Evolutionary conservation across 2,329 filamentous ascomycete species (phyloP).

Genomic region (Iodosphaeria phyllophila): DNA sequence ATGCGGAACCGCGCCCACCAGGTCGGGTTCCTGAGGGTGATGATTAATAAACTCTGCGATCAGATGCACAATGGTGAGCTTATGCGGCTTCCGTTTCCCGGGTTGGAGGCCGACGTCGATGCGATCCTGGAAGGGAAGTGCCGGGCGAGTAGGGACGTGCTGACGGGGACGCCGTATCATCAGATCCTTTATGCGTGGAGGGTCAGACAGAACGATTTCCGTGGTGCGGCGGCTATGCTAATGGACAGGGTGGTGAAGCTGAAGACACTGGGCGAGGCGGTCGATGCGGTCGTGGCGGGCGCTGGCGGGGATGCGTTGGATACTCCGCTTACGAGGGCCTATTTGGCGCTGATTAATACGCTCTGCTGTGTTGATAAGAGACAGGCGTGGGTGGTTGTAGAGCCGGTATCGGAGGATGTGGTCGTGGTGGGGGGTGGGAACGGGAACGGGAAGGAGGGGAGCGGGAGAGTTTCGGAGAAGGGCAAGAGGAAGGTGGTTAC

Average conservation of each 20-base stretch:
- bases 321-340: conserved; percentile 52
- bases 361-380: conserved; percentile 66
- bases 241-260: conserved; percentile 46
- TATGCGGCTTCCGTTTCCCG: conserved; percentile 59
- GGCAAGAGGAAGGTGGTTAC: conserved; percentile 62
- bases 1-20: conserved; percentile 57
- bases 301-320: conserved; percentile 35
- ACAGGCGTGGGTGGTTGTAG: conserved; percentile 61
- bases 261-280: conserved; percentile 36
- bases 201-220: conserved; percentile 67
- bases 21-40: conserved; percentile 48
- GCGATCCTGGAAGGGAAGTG: conserved; percentile 56
- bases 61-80: conserved; percentile 47
- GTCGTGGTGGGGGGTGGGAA: too few species aligned
- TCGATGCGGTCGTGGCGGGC: too few species aligned
- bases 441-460: too few species aligned
- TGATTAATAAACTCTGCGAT: conserved; percentile 53
- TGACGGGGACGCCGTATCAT: conserved; percentile 53
- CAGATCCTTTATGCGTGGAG: conserved; percentile 86
- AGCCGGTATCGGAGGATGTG: conserved; percentile 13
- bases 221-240: conserved; percentile 50
- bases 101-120: conserved; percentile 63
- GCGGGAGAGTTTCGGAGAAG: conserved; percentile 2
- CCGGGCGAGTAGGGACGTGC: conserved; percentile 46
- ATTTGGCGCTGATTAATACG: conserved; percentile 83